Evolutionary conservation across 495 filamentous ascomycete genomes (phyloP).

Genomic region (Daldinia vernicosa): DNA sequence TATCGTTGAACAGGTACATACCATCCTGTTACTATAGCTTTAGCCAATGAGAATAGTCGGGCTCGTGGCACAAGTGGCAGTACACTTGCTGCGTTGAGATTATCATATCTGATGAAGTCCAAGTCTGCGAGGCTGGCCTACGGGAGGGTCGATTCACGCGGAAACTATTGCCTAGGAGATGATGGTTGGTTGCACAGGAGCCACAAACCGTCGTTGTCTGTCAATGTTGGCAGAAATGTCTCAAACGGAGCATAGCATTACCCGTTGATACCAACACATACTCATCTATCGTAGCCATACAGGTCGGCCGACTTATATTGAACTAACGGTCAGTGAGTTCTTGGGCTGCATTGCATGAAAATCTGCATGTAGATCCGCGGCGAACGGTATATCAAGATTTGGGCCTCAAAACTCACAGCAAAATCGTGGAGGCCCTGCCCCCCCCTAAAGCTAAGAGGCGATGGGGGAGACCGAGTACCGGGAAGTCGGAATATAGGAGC

Average conservation of each 20-base stretch:
- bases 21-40: background rate
- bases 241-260: constrained; percentile 23
- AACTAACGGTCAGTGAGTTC: constrained; percentile 13
- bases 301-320: background rate
- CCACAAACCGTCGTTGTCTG: constrained; percentile 26
- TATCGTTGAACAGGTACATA: constrained; percentile 29
- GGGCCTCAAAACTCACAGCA: background rate
- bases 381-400: constrained; percentile 22
- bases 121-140: constrained; percentile 17
- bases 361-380: constrained; percentile 22
- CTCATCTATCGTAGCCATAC: background rate
- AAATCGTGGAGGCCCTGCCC: background rate
- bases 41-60: constrained; percentile 5
- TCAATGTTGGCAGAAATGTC: constrained; percentile 31
- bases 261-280: constrained; percentile 9
- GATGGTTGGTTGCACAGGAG: constrained; percentile 38
- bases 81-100: constrained; percentile 4
- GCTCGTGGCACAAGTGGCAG: constrained; percentile 5
- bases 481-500: constrained; percentile 14
- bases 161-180: background rate
- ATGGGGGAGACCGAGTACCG: constrained; percentile 8
- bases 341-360: constrained; percentile 36
- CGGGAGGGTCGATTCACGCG: constrained; percentile 27
- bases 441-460: background rate
- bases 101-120: constrained; percentile 29